Conservation (phyloP, 495 filamentous ascomycete genomes). For the Annulohypoxylon bovei region DNA sequence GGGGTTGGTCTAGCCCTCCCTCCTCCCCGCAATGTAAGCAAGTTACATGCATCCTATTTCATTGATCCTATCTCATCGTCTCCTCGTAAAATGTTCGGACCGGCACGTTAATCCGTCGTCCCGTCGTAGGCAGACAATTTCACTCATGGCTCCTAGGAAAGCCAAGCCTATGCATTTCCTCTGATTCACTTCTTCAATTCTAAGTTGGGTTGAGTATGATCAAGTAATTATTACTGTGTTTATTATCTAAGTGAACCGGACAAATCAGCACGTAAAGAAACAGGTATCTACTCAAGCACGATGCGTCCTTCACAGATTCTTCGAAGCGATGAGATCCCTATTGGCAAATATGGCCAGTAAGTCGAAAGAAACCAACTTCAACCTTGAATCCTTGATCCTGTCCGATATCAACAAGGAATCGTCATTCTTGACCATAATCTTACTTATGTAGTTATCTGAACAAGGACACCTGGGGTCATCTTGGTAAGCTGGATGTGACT, state of each 20-base stretch:
- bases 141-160: background rate
- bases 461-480: conserved; percentile 35
- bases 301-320: conserved; percentile 36
- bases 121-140: background rate
- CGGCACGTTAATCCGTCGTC: conserved; percentile 6
- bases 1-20: background rate
- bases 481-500: conserved; percentile 3
- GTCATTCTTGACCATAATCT: background rate
- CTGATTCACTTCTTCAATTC: background rate
- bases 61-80: background rate
- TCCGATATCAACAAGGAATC: background rate
- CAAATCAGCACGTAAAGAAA: background rate
- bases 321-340: conserved; percentile 22
- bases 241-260: background rate
- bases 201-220: background rate
- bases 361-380: background rate
- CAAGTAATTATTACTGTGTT: background rate
- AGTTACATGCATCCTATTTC: background rate
- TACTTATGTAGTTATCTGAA: conserved; percentile 27
- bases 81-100: conserved; percentile 4
- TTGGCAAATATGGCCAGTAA: conserved; percentile 39
- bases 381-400: background rate
- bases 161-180: background rate
- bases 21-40: conserved; percentile 16
- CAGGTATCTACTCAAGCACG: background rate